These are phyloP conservation scores for Clonostachys byssicola DNA, from an alignment of 2,329 filamentous ascomycete genomes.

Conservation along the genomic window DNA sequence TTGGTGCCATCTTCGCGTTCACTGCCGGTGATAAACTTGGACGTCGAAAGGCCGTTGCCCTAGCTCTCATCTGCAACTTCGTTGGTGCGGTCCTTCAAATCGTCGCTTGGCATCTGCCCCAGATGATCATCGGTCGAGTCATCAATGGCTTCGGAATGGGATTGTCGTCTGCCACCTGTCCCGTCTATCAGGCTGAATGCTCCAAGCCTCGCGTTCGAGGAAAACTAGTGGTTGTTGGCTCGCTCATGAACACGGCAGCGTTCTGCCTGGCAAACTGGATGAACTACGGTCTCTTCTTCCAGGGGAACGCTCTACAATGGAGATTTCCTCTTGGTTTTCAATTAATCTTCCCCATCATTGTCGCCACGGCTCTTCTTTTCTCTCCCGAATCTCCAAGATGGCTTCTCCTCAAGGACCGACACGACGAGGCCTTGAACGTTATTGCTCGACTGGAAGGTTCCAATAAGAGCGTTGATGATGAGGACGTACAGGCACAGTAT, in stretches of 20 bases:
- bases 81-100: conserved; percentile 26
- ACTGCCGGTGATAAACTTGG: conserved; percentile 23
- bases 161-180: conserved; percentile 25
- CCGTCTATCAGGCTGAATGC: conserved; percentile 24
- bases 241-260: conserved; percentile 30
- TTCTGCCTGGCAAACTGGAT: conserved; percentile 45
- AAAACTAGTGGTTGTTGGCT: conserved; percentile 38
- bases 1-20: conserved; percentile 21
- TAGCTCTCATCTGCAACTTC: conserved; percentile 22
- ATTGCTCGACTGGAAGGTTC: conserved; percentile 54
- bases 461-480: conserved; percentile 16
- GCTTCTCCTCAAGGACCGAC: conserved; percentile 47
- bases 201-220: conserved; percentile 28
- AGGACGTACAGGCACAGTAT: conserved; percentile 21
- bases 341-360: conserved; percentile 28
- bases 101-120: conserved; percentile 25
- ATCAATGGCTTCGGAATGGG: conserved; percentile 34
- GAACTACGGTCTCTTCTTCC: conserved; percentile 32
- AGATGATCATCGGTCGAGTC: conserved; percentile 33
- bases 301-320: conserved; percentile 24
- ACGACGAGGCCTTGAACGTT: conserved; percentile 49
- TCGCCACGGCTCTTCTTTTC: conserved; percentile 19
- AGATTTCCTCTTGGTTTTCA: conserved; percentile 28
- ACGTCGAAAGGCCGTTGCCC: conserved; percentile 19
- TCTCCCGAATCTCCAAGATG: conserved; percentile 46